Percentiles rank a stretch among this genome's conserved stretches.
These are phyloP conservation scores for Nicotiana obtusifolia DNA, from an alignment of 257 asterid species.

Conservation along the genomic window DNA sequence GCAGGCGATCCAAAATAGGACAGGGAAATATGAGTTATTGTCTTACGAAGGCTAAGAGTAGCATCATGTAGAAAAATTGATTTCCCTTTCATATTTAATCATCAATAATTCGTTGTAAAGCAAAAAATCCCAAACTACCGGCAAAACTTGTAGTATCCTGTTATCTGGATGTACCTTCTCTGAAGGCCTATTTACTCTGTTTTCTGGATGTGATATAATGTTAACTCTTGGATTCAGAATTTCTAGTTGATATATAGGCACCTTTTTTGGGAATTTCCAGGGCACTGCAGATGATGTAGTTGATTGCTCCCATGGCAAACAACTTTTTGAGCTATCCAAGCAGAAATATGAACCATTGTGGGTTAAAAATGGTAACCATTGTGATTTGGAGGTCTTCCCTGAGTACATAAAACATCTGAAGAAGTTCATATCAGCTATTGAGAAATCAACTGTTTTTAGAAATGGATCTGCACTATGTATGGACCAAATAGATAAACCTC, in stretches of 20 bases:
- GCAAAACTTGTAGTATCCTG: neutral
- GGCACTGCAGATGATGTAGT: slow-evolving; percentile 94
- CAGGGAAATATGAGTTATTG: neutral
- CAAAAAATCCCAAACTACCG: neutral
- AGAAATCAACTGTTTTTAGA: slow-evolving; percentile 55
- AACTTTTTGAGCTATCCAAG: slow-evolving; percentile 84
- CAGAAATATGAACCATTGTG: slow-evolving; percentile 93
- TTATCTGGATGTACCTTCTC: neutral
- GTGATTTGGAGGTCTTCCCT: slow-evolving; percentile 92
- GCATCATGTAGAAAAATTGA: neutral
- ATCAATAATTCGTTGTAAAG: too few species aligned
- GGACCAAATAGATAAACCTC: slow-evolving; percentile 46
- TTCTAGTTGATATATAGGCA: neutral
- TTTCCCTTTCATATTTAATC: neutral
- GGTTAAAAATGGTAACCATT: slow-evolving; percentile 89
- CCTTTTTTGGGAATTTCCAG: slow-evolving; percentile 26
- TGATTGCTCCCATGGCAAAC: slow-evolving; percentile 86
- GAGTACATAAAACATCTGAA: slow-evolving; percentile 86
- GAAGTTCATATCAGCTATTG: slow-evolving; percentile 71
- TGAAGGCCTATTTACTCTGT: neutral
- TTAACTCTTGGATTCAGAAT: neutral
- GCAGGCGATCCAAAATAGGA: neutral
- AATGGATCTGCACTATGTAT: slow-evolving; percentile 30
- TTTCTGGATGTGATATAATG: neutral
- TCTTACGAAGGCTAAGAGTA: neutral